Percentiles rank a stretch among this genome's conserved stretches.
Evolutionary conservation across 805 yeast species (phyloP).

Genomic region (Myxozyma kluyveri): DNA sequence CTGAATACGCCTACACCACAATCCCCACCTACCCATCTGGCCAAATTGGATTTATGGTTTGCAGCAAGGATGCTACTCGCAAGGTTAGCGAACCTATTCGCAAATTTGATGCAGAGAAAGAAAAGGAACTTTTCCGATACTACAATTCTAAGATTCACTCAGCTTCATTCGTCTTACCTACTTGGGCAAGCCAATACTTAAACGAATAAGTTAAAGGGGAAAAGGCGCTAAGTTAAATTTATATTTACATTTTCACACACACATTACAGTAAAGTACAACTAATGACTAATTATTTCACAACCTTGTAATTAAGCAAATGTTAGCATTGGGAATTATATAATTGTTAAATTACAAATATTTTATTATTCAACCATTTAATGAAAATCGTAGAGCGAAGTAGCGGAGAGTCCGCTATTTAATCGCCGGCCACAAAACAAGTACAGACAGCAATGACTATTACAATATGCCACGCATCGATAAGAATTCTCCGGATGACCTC

Average conservation of each 20-base stretch:
- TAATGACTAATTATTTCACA: no score
- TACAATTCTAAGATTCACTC: constrained; percentile 80
- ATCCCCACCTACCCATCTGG: constrained; percentile 98
- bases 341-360: not conserved
- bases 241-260: no score
- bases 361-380: no score
- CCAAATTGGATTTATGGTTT: constrained; percentile 96
- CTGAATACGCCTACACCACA: constrained; percentile 84
- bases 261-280: no score
- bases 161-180: constrained; percentile 89
- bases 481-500: no score
- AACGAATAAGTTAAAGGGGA: constrained; percentile 31
- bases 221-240: no score
- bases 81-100: constrained; percentile 70
- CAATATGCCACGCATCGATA: no score
- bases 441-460: no score
- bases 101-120: constrained; percentile 58
- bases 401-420: no score
- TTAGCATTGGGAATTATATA: not conserved
- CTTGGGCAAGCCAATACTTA: constrained; percentile 69
- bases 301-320: no score
- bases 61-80: constrained; percentile 68
- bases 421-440: no score
- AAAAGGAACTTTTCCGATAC: constrained; percentile 66
- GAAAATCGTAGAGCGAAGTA: no score